A percentile compares a stretch with the other conserved stretches of the same genome.
phyloP scores from a whole-genome alignment of 2,329 filamentous ascomycete genomes.

The Fusarium tuaranense region DNA sequence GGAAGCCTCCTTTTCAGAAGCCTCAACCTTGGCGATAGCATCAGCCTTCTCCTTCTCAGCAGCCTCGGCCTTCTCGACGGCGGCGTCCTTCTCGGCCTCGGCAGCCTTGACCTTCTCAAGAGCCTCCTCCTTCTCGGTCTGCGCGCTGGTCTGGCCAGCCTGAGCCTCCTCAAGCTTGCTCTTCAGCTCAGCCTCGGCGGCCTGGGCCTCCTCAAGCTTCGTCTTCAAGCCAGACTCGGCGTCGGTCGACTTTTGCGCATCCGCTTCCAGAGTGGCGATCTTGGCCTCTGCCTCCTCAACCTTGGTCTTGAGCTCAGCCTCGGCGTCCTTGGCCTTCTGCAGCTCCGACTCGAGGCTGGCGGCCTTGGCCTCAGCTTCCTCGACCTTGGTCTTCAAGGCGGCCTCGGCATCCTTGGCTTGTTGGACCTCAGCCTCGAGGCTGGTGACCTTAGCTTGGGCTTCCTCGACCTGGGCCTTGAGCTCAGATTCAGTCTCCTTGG shows the following conservation, averaged over 20 bases:
- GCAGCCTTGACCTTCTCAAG: background rate
- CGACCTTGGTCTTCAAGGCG: slow-evolving; percentile 28
- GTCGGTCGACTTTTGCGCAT: slow-evolving; percentile 15
- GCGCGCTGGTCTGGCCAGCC: slow-evolving; percentile 12
- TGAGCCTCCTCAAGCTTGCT: slow-evolving; percentile 38
- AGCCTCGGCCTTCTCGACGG: background rate
- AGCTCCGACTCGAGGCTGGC: slow-evolving; percentile 15
- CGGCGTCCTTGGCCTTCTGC: slow-evolving; percentile 17
- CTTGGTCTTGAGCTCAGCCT: slow-evolving; percentile 27
- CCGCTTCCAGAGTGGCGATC: slow-evolving; percentile 6
- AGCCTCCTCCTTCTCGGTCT: slow-evolving; percentile 30
- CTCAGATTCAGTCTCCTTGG: slow-evolving; percentile 34
- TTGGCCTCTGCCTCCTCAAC: slow-evolving; percentile 21
- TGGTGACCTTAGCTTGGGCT: slow-evolving; percentile 13
- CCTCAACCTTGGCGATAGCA: background rate
- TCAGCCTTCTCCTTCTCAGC: background rate
- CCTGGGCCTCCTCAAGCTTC: slow-evolving; percentile 23
- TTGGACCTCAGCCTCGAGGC: slow-evolving; percentile 12
- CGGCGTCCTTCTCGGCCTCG: background rate
- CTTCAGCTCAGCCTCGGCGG: slow-evolving; percentile 32
- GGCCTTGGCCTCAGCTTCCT: slow-evolving; percentile 20
- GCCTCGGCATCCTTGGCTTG: slow-evolving; percentile 15
- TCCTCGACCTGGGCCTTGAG: slow-evolving; percentile 30
- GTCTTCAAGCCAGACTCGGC: slow-evolving; percentile 28
- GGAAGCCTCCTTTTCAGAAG: slow-evolving; percentile 4